phyloP scores from a whole-genome alignment of 805 yeast species.

The Pichia thaimueangensis region DNA sequence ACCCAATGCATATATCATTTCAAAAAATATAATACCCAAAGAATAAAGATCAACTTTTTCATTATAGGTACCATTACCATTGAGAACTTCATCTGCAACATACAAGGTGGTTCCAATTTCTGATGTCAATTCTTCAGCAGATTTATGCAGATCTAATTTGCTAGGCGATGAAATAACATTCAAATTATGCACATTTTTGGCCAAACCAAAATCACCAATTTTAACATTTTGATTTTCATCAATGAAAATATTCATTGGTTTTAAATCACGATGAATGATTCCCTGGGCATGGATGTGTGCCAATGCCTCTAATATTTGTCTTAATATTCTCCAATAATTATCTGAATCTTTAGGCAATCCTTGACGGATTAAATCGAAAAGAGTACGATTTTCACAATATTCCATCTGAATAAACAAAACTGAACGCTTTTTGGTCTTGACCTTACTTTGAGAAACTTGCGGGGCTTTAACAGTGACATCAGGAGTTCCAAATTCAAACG shows the following conservation, averaged over 20 bases:
- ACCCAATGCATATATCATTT: constrained; percentile 78
- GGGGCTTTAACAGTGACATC: constrained; percentile 10
- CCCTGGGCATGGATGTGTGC: constrained; percentile 90
- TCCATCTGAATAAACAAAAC: constrained; percentile 97
- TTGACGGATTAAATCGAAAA: constrained; percentile 73
- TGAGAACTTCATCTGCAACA: constrained; percentile 82
- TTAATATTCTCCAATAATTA: constrained; percentile 84
- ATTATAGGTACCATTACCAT: constrained; percentile 70
- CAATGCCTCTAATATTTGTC: constrained; percentile 85
- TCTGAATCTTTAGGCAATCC: constrained; percentile 64
- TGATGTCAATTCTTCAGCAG: constrained; percentile 73
- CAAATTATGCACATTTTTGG: constrained; percentile 71
- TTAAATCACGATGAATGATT: constrained; percentile 89
- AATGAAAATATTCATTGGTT: constrained; percentile 93
- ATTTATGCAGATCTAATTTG: constrained; percentile 20
- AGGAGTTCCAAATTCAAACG: constrained; percentile 27
- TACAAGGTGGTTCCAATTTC: constrained; percentile 92
- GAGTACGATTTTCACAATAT: constrained; percentile 91
- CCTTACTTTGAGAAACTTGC: constrained; percentile 15
- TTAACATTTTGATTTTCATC: constrained; percentile 85
- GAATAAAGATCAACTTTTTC: constrained; percentile 96
- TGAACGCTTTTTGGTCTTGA: constrained; percentile 37
- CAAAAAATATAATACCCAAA: constrained; percentile 89
- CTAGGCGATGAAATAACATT: constrained; percentile 8
- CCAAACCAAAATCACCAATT: constrained; percentile 96